These are phyloP conservation scores for Moesziomyces sp. DNA, from an alignment of 1,284 basidiomycete genomes.

Conservation along the genomic window DNA sequence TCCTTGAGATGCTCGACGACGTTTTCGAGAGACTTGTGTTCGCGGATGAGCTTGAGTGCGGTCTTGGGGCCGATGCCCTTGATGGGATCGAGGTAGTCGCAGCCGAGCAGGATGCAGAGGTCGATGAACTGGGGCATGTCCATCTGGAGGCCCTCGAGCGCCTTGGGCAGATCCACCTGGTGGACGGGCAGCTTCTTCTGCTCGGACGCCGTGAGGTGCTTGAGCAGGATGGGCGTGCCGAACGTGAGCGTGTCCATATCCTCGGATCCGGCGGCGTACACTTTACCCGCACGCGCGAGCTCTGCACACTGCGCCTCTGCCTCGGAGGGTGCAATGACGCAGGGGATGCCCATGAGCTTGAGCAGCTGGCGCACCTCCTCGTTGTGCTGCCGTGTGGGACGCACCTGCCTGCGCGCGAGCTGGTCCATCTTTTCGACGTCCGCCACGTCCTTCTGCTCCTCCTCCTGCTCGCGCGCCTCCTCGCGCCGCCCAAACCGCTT, in stretches of 20 bases:
- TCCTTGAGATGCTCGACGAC: conserved; percentile 81
- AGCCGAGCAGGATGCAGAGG: conserved; percentile 94
- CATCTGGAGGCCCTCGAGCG: conserved; percentile 89
- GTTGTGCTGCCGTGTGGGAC: conserved; percentile 95
- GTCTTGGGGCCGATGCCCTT: conserved; percentile 95
- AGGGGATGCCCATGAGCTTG: conserved; percentile 95
- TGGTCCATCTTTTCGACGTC: conserved; percentile 87
- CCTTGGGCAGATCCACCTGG: conserved; percentile 85
- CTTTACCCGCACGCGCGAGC: conserved; percentile 92
- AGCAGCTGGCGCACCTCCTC: conserved; percentile 91
- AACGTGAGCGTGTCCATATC: conserved; percentile 99
- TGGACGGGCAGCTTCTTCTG: conserved; percentile 98
- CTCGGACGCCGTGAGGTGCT: conserved; percentile 98
- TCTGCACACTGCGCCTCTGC: conserved; percentile 99
- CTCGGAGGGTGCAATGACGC: conserved; percentile 86
- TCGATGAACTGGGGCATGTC: conserved; percentile 95
- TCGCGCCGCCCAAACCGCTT: conserved; percentile 91
- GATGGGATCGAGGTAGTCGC: conserved; percentile 97
- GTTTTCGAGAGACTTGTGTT: conserved; percentile 81
- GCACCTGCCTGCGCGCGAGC: conserved; percentile 88
- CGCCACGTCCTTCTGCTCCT: conserved; percentile 92
- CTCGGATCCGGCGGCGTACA: conserved; percentile 96
- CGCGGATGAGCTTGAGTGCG: conserved; percentile 90
- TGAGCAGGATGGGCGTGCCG: conserved; percentile 86
- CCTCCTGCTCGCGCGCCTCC: conserved; percentile 92